Evolutionary conservation across 306 rosid species (phyloP), one percentile per base, ranked within the genome.

Genomic region (Cyamopsis tetragonoloba): DNA sequence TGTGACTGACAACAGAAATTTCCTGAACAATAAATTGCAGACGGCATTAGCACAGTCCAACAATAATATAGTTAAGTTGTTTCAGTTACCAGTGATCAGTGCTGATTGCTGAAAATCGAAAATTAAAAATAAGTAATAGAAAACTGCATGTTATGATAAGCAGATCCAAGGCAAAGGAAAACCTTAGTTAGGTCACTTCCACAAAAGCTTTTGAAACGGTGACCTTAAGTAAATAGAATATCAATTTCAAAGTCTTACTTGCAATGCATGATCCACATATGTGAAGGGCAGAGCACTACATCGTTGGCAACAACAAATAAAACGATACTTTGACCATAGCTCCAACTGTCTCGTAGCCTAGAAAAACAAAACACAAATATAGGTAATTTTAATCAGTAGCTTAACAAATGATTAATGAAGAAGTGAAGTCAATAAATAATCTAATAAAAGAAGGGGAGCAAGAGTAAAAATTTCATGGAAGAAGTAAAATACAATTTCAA

Each of bases 291-390:
- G 68, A 30, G 32, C 71, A 49, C 73, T 51, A 76, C 97, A 88
- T 46, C 93, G 73, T 42, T 39, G 49, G 57, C 97, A 91, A 61
- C 74, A 46, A 68, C 97, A 91, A 67, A 71, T 11, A 56, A 91
- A 91, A 13, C 67, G 50, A 78, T 91, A 88, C 80, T 83, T 91
- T 42, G 93, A 81, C 88, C 93, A 83, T 49, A 91, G 62, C 64
- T 91, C 96, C 7, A 68, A 81, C 47, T 80, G 91, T 72, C 96
- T 86, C 76, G 54, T 18, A 42, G 67, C 86, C 97, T 91, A 54
- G 28, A 62, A 65, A 44, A 31, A 1, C 56, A 27, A 77, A 22
- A 13, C 61, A 53, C 35, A 62, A 8, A 51, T 42, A 5, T 10
- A 60, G 54, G 61, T 26, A 22, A 30, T 14, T 15, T 34, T 20